phyloP scores from a whole-genome alignment of 208 protist genomes.

The Lotmaria passim region DNA sequence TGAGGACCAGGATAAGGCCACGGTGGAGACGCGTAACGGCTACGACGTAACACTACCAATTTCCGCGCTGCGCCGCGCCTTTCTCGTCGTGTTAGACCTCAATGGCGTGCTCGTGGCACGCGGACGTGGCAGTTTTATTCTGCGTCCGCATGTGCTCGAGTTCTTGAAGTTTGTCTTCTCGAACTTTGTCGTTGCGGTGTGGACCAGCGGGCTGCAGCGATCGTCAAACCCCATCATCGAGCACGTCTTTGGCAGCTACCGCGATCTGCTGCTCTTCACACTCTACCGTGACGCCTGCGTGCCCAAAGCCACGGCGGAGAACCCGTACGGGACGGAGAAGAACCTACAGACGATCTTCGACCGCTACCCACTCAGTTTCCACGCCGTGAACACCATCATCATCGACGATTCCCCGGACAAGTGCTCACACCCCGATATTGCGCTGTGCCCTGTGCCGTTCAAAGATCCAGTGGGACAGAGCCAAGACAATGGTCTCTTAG shows the following conservation, averaged over 20 bases:
- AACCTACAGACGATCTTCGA: constrained; percentile 87
- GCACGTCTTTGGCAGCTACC: constrained; percentile 78
- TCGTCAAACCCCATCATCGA: constrained; percentile 87
- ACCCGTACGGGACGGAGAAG: constrained; percentile 87
- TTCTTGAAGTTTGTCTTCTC: constrained; percentile 88
- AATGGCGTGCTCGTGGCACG: constrained; percentile 90
- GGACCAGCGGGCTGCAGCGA: constrained; percentile 90
- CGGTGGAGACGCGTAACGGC: constrained; percentile 78
- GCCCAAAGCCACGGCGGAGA: constrained; percentile 53
- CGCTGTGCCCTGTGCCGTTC: constrained; percentile 86
- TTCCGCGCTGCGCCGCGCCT: constrained; percentile 70
- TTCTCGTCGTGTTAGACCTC: constrained; percentile 87
- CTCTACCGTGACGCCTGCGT: constrained; percentile 78
- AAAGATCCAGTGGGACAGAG: constrained; percentile 62
- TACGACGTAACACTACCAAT: constrained; percentile 77
- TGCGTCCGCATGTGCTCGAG: constrained; percentile 73
- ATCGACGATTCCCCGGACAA: constrained; percentile 91
- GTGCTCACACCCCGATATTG: constrained; percentile 91
- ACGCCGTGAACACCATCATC: constrained; percentile 92
- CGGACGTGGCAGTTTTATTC: constrained; percentile 64
- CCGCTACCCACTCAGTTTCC: constrained; percentile 81
- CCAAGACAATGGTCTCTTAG: constrained; percentile 67
- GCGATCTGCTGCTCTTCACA: constrained; percentile 84
- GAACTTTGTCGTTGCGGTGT: constrained; percentile 91
- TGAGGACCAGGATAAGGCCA: constrained; percentile 54